Evolutionary conservation across 2,329 filamentous ascomycete species (phyloP).

Genomic region (Aureobasidium pullulans): DNA sequence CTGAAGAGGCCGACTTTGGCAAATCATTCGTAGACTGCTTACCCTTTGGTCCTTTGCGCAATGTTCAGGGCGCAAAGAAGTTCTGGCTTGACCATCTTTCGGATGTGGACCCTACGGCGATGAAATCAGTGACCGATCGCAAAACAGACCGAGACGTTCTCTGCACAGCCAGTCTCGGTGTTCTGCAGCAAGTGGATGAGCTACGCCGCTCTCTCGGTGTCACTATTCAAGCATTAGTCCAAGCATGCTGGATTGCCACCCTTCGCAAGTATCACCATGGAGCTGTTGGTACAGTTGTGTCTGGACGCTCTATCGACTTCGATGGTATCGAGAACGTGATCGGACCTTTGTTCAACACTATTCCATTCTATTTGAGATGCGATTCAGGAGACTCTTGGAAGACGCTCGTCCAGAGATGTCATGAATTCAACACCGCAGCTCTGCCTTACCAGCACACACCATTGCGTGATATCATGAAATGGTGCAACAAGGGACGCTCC

Average conservation of each 20-base stretch:
- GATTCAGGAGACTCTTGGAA: constrained; percentile 47
- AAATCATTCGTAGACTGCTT: constrained; percentile 61
- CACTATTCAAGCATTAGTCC: constrained; percentile 70
- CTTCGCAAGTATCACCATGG: constrained; percentile 38
- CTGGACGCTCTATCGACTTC: constrained; percentile 66
- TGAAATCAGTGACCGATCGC: constrained; percentile 24
- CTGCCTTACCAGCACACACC: constrained; percentile 73
- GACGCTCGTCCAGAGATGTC: constrained; percentile 55
- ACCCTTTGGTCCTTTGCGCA: constrained; percentile 59
- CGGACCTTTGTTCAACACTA: constrained; percentile 83
- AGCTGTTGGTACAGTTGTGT: constrained; percentile 66
- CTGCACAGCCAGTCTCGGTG: constrained; percentile 29
- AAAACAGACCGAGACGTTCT: constrained; percentile 17
- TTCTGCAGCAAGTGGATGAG: constrained; percentile 40
- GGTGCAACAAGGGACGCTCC: constrained; percentile 52
- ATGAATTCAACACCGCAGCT: constrained; percentile 60
- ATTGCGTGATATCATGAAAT: constrained; percentile 72
- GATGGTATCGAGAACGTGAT: constrained; percentile 59
- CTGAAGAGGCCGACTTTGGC: constrained; percentile 24
- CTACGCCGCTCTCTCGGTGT: constrained; percentile 56
- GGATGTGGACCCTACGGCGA: constrained; percentile 24
- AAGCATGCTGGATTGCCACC: constrained; percentile 63
- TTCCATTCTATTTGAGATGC: constrained; percentile 58
- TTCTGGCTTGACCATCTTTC: constrained; percentile 64
- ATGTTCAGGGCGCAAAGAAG: constrained; percentile 37